Conservation (phyloP, 352 stramenopile species). For the Globisporangium spiculum region DNA sequence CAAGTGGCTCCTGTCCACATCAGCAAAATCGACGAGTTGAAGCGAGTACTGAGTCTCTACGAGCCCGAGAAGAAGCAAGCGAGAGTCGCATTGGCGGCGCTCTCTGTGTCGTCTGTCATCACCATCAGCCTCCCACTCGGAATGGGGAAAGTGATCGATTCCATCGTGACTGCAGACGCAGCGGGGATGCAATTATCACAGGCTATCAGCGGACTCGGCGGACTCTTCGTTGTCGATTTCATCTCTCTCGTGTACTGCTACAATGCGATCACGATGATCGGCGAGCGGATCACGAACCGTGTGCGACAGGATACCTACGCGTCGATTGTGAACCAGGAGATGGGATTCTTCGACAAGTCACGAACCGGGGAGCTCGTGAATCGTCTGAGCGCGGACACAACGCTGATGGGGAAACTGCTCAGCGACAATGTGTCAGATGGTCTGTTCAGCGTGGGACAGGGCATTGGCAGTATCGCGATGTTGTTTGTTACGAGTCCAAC, state of each 20-base stretch:
- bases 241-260: constrained; percentile 73
- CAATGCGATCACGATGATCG: constrained; percentile 85
- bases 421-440: constrained; percentile 86
- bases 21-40: constrained; percentile 24
- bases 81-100: constrained; percentile 39
- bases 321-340: constrained; percentile 84
- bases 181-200: constrained; percentile 38
- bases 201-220: constrained; percentile 54
- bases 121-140: constrained; percentile 78
- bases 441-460: constrained; percentile 80
- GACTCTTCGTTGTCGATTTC: constrained; percentile 65
- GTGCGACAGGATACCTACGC: constrained; percentile 77
- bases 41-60: constrained; percentile 56
- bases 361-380: constrained; percentile 92
- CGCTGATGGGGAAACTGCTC: constrained; percentile 90
- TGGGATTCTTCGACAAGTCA: constrained; percentile 89
- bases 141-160: constrained; percentile 83
- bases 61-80: constrained; percentile 59
- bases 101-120: constrained; percentile 67
- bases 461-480: constrained; percentile 83
- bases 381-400: constrained; percentile 87
- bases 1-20: background rate
- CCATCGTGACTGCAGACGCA: constrained; percentile 42
- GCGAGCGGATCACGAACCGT: constrained; percentile 78
- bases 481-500: constrained; percentile 90